phyloP scores from a whole-genome alignment of 495 filamentous ascomycete species.

The Hypoxylon lenormandii region DNA sequence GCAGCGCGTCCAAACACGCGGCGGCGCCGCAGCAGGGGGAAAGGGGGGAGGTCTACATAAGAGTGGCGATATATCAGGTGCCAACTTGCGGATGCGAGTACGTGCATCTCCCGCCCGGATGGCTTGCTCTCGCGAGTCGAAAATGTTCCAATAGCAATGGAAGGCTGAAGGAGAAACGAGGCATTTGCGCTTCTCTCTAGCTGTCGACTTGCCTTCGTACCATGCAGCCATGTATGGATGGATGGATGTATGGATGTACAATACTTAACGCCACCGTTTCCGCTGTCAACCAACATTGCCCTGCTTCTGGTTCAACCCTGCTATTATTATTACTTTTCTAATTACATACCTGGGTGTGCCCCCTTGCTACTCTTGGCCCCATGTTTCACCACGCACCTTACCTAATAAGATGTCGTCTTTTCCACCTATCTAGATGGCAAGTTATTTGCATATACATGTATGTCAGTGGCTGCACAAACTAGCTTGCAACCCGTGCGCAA shows the following conservation, averaged over 20 bases:
- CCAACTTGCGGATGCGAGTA: slow-evolving; percentile 41
- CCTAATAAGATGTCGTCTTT: slow-evolving; percentile 26
- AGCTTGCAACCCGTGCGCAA: slow-evolving; percentile 16
- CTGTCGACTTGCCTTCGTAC: too few species aligned
- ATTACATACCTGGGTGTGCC: slow-evolving; percentile 20
- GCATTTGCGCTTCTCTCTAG: slow-evolving; percentile 1
- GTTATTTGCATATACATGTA: neutral
- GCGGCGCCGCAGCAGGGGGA: slow-evolving; percentile 1
- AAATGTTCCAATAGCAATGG: slow-evolving; percentile 9
- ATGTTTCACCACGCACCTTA: slow-evolving; percentile 32
- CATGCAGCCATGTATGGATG: neutral
- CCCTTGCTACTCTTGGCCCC: slow-evolving; percentile 20
- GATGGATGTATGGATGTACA: neutral
- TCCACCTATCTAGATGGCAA: neutral
- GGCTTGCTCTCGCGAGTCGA: neutral
- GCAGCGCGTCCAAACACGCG: neutral
- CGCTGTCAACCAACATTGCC: slow-evolving; percentile 35
- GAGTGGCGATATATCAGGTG: slow-evolving; percentile 44
- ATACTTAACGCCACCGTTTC: slow-evolving; percentile 26
- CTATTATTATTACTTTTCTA: slow-evolving; percentile 34
- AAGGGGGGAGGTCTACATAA: neutral
- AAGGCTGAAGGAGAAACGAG: slow-evolving; percentile 3
- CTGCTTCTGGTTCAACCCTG: slow-evolving; percentile 36
- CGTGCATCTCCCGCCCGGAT: slow-evolving; percentile 36
- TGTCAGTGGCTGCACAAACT: slow-evolving; percentile 1